Conservation (phyloP, 768 basidiomycete species). For the Rossbeevera mucosa region DNA sequence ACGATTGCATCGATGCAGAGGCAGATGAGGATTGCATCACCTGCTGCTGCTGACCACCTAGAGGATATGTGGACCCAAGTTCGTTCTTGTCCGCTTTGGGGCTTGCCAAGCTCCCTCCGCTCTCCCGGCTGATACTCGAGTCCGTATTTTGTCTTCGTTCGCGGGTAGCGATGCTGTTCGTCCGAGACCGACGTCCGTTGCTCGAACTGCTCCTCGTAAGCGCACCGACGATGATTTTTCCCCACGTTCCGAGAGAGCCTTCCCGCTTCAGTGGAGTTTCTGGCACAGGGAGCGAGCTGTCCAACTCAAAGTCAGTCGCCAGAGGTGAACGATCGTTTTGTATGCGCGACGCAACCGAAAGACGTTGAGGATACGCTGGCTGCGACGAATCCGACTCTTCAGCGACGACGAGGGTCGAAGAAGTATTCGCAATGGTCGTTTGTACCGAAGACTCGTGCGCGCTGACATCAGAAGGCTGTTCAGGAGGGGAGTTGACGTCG, state of each 20-base stretch:
- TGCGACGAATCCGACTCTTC: conserved; percentile 52
- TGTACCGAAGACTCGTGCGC: conserved; percentile 50
- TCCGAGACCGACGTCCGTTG: conserved; percentile 70
- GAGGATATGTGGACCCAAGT: conserved; percentile 34
- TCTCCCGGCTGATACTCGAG: conserved; percentile 71
- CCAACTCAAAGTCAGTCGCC: conserved; percentile 46
- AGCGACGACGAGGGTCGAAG: conserved; percentile 37
- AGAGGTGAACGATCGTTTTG: conserved; percentile 58
- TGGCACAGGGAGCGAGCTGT: conserved; percentile 38
- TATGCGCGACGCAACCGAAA: conserved; percentile 59
- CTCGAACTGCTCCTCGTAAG: conserved; percentile 63
- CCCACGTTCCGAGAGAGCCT: conserved; percentile 56
- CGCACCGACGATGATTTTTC: conserved; percentile 59
- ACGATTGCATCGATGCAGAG: conserved; percentile 56
- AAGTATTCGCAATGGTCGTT: conserved; percentile 39
- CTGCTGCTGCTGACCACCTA: conserved; percentile 47
- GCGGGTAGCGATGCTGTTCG: conserved; percentile 68
- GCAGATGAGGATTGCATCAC: conserved; percentile 62
- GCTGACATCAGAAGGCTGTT: conserved; percentile 39
- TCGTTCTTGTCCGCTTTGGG: conserved; percentile 55
- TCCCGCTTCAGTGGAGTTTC: conserved; percentile 59
- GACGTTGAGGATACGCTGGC: conserved; percentile 49
- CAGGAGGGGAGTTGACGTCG: conserved; percentile 59
- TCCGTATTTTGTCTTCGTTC: conserved; percentile 67
- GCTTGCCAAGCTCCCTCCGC: conserved; percentile 65